These are phyloP conservation scores for Isochrysis galbana DNA, from an alignment of 78 protist genomes.

Conservation along the genomic window DNA sequence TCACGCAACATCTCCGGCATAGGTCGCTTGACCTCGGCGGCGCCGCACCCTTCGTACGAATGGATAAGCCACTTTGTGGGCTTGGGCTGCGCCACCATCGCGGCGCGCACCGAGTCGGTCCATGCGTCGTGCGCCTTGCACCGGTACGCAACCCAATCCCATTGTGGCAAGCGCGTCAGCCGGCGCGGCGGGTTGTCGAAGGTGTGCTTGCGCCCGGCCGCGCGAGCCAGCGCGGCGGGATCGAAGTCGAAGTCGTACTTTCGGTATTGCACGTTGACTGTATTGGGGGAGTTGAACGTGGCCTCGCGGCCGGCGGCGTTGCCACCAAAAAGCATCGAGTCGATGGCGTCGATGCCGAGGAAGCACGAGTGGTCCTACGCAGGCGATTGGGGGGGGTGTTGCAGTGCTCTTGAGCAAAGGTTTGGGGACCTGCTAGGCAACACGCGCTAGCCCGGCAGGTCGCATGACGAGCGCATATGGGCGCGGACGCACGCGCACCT, in stretches of 20 bases:
- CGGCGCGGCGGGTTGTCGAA: not conserved
- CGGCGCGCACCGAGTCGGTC: not conserved
- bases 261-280: not conserved
- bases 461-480: too few species aligned
- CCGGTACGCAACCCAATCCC: not conserved
- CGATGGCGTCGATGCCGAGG: slow-evolving; percentile 24
- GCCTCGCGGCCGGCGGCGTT: slow-evolving; percentile 11
- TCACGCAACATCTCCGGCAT: not conserved
- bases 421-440: too few species aligned
- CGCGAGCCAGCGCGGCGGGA: not conserved
- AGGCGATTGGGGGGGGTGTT: too few species aligned
- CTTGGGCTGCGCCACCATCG: not conserved
- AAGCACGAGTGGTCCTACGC: slow-evolving; percentile 42
- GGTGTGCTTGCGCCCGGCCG: not conserved
- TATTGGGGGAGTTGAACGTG: slow-evolving; percentile 4
- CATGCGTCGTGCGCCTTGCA: not conserved
- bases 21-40: slow-evolving; percentile 7
- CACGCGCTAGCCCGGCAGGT: too few species aligned
- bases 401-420: not conserved
- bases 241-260: not conserved
- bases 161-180: not conserved
- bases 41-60: slow-evolving; percentile 6
- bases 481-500: not conserved
- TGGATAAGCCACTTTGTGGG: not conserved
- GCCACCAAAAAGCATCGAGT: slow-evolving; percentile 20